phyloP scores from a whole-genome alignment of 768 basidiomycete genomes.

The Termitomyces sp. region DNA sequence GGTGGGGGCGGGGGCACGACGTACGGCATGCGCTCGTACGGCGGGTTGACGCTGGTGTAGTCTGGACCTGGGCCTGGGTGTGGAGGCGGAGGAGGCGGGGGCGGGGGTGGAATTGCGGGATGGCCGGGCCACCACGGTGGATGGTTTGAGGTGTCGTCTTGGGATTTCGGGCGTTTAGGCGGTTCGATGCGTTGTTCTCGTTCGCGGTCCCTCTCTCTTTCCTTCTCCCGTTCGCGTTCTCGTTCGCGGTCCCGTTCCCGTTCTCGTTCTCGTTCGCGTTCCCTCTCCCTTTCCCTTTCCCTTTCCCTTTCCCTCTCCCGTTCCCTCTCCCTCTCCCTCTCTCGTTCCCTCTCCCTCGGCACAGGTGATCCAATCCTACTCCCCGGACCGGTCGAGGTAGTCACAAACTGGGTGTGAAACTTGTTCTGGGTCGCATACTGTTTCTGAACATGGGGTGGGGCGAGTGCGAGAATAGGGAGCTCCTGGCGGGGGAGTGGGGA shows the following conservation, averaged over 20 bases:
- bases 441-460: constrained; percentile 13
- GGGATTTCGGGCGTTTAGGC: background rate
- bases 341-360: constrained; percentile 9
- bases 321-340: constrained; percentile 2
- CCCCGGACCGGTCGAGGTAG: background rate
- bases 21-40: background rate
- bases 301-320: background rate
- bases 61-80: background rate
- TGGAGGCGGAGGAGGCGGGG: background rate
- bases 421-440: constrained; percentile 20
- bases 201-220: constrained; percentile 4
- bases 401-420: constrained; percentile 27
- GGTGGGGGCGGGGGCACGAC: background rate
- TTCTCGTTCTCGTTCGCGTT: background rate
- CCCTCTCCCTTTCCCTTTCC: background rate
- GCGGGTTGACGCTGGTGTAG: background rate
- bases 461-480: constrained; percentile 4
- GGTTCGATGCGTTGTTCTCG: background rate
- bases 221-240: constrained; percentile 15
- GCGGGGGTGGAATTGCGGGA: background rate
- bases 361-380: constrained; percentile 16
- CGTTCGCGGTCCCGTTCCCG: background rate
- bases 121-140: background rate
- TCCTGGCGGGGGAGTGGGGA: constrained; percentile 1
- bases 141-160: background rate